phyloP scores from a whole-genome alignment of 1,139 yeast genomes.

The Debaryomyces subglobosus region DNA sequence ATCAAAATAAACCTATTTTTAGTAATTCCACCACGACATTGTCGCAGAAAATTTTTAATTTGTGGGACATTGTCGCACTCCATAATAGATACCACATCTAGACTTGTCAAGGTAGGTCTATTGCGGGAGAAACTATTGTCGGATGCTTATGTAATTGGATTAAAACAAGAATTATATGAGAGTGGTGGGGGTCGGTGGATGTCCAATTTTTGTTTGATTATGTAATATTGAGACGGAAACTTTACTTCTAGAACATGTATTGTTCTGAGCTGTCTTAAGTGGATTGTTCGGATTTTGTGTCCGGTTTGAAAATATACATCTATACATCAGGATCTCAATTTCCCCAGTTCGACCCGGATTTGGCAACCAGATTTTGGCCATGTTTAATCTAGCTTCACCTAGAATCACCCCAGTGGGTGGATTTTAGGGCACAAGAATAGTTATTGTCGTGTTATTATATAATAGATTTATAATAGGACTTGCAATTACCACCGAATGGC shows the following conservation, averaged over 20 bases:
- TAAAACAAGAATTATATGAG: no score
- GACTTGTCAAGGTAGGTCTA: not conserved
- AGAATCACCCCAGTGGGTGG: not conserved
- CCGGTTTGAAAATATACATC: not conserved
- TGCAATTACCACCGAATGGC: constrained; percentile 39
- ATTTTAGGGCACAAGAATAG: not conserved
- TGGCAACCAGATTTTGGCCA: no score
- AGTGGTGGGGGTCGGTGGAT: not conserved
- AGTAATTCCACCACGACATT: constrained; percentile 6
- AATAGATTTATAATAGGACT: not conserved
- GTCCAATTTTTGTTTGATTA: not conserved
- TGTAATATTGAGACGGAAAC: not conserved
- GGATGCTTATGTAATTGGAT: not conserved
- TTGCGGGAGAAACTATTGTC: not conserved
- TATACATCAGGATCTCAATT: not conserved
- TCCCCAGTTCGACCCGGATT: not conserved
- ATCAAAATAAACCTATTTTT: constrained; percentile 7
- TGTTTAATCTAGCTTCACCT: no score
- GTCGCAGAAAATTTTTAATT: not conserved
- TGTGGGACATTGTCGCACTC: not conserved
- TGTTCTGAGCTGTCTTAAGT: not conserved
- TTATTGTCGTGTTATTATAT: not conserved
- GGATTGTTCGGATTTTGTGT: not conserved
- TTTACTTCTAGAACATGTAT: not conserved
- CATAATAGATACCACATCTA: not conserved